Conservation (phyloP, 768 basidiomycete species). For the Suillus sp. region DNA sequence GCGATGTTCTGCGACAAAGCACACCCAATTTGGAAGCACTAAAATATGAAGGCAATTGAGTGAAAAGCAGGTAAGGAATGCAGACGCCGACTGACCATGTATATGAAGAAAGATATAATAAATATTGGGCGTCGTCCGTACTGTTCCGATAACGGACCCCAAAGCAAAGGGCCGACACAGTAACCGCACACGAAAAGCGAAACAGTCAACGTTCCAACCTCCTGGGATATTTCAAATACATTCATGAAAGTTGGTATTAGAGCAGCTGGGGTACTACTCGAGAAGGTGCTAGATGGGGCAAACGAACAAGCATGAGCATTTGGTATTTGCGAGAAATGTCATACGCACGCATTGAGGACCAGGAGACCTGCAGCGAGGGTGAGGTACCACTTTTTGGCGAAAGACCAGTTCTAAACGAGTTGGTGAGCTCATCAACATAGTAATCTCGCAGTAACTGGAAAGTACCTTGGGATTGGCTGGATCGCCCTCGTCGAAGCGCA, state of each 20-base stretch:
- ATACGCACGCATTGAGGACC: conserved; percentile 55
- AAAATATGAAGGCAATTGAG: conserved; percentile 4
- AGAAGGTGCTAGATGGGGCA: conserved; percentile 50
- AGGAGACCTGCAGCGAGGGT: conserved; percentile 51
- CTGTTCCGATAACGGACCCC: conserved; percentile 56
- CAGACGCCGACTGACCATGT: conserved; percentile 41
- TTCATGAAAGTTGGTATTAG: conserved; percentile 45
- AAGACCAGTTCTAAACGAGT: conserved; percentile 50
- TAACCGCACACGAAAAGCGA: conserved; percentile 73
- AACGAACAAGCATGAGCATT: conserved; percentile 6
- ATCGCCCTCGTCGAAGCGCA: conserved; percentile 39
- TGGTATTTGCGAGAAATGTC: background rate
- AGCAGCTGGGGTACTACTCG: conserved; percentile 60
- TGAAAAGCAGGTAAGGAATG: background rate
- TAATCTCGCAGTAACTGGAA: conserved; percentile 14
- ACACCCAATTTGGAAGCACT: conserved; percentile 65
- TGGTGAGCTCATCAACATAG: background rate
- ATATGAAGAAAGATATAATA: conserved; percentile 56
- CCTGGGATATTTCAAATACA: conserved; percentile 51
- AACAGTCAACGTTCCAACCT: conserved; percentile 55
- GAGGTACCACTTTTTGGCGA: conserved; percentile 49
- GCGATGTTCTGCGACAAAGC: conserved; percentile 63
- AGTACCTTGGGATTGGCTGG: conserved; percentile 49
- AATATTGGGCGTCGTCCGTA: conserved; percentile 65
- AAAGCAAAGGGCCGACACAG: conserved; percentile 61